phyloP scores from a whole-genome alignment of 163 green algal species.

The Prototheca cutis region DNA sequence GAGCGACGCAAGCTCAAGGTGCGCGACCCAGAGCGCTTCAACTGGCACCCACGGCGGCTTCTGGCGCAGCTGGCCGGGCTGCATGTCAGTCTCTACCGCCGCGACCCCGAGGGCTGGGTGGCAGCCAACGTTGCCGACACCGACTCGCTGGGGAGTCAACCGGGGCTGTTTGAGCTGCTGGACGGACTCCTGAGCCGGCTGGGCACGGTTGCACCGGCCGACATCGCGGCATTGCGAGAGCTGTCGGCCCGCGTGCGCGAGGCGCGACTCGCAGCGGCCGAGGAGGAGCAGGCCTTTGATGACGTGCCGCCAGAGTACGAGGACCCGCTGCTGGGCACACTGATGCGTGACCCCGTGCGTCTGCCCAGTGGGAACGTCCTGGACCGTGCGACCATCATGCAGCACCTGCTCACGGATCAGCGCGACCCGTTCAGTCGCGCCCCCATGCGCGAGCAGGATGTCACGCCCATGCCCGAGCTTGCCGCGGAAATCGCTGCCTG shows the following conservation, averaged over 20 bases:
- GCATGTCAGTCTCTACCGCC: slow-evolving; percentile 60
- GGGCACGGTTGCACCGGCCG: slow-evolving; percentile 29
- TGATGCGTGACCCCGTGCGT: slow-evolving; percentile 88
- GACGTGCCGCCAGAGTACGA: slow-evolving; percentile 69
- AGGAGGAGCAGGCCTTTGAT: slow-evolving; percentile 38
- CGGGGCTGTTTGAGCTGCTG: slow-evolving; percentile 20
- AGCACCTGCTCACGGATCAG: slow-evolving; percentile 73
- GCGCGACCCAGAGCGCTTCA: slow-evolving; percentile 69
- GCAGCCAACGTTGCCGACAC: slow-evolving; percentile 24
- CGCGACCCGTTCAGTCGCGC: slow-evolving; percentile 82
- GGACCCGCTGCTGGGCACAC: slow-evolving; percentile 70
- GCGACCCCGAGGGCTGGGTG: slow-evolving; percentile 41
- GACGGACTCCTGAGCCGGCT: slow-evolving; percentile 4
- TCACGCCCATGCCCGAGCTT: slow-evolving; percentile 66
- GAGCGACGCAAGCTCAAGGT: slow-evolving; percentile 71
- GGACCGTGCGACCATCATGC: slow-evolving; percentile 77
- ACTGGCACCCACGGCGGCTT: slow-evolving; percentile 67
- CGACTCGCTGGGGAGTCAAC: slow-evolving; percentile 19
- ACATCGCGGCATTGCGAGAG: slow-evolving; percentile 35
- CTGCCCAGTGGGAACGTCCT: slow-evolving; percentile 61
- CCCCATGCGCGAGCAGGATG: slow-evolving; percentile 48
- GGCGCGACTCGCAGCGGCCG: slow-evolving; percentile 15
- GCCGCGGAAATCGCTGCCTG: slow-evolving; percentile 69
- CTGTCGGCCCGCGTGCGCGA: slow-evolving; percentile 28
- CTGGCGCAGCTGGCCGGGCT: slow-evolving; percentile 69